Conservation (phyloP, 192 early-diverging fungal genomes). For the Rhizophagus clarus region DNA sequence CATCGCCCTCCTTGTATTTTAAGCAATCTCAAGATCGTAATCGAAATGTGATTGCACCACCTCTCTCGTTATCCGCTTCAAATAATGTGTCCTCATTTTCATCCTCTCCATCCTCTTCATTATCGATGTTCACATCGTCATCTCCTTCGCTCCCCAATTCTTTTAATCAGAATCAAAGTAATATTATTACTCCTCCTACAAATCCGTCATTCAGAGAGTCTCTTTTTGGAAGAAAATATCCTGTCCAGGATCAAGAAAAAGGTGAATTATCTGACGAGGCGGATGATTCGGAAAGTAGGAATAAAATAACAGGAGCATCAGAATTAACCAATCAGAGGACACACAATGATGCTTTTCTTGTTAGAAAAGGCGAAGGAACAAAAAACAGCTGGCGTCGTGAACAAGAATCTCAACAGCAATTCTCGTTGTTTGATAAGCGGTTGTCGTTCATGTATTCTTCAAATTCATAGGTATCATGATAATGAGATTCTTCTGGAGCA, state of each 20-base stretch:
- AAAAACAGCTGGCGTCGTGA: background rate
- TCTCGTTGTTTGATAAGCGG: slow-evolving; percentile 23
- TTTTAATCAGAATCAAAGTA: background rate
- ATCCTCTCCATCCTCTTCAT: background rate
- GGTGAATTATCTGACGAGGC: slow-evolving; percentile 10
- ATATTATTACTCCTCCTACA: background rate
- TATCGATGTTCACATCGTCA: background rate
- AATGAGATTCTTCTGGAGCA: no score
- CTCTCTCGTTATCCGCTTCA: background rate
- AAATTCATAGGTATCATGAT: background rate
- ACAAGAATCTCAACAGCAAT: background rate
- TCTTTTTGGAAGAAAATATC: slow-evolving; percentile 9
- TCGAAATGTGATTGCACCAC: background rate
- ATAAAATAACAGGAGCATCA: background rate
- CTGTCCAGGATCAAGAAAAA: slow-evolving; percentile 26
- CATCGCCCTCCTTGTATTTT: background rate
- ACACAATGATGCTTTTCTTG: no score
- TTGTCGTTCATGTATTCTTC: slow-evolving; percentile 1
- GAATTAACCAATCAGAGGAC: background rate
- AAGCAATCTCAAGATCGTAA: background rate
- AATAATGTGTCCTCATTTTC: background rate
- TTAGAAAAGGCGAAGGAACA: background rate
- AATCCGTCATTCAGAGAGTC: background rate
- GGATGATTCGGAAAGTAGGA: background rate
- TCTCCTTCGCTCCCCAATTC: slow-evolving; percentile 1